Base-by-base conservation (phyloP, 257 asterid species). In the Solanum pennellii region DNA sequence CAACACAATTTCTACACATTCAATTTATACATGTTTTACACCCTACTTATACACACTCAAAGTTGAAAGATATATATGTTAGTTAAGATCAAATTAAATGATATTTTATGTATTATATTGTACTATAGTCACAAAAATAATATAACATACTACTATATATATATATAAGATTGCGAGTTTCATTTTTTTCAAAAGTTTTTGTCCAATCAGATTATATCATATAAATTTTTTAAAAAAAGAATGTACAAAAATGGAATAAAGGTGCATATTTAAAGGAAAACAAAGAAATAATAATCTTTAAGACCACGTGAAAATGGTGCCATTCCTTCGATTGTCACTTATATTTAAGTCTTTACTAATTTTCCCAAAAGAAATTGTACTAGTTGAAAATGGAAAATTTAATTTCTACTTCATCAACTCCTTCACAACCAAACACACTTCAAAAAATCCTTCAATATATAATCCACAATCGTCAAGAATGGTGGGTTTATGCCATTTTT, bases 401-500 rank as follows among this genome's bases (percentile, higher is more conserved):
- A 29, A 16, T 79, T 45, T 76, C 65, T 77, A 44, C 39, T 79
- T 25, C 84, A 44, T 44, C 92, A 39, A 37, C 88, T 9, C 60
- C 87, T 68, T 42, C 88, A 47, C 84, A 80, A 13, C 87, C 82
- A 31, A 13, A 76, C 49, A 9, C 87, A 12, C 91, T 89, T 45
- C 88, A 87, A 37, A 86, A 86, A 44, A 86, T 56, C 25, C 85
- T 91, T 90, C 91, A 92, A 6, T 86, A 60, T 82, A 60, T 91
- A 29, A 82, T 90, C 83, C 89, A 88, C 25, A 90, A 8, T 86
- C 92, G 75, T 15, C 85, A 47, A 5, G 89, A 90, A 37, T 68
- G 85, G 82, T 92, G 94, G 94, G 87, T 82, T 73, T 92, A 91
- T 25, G 90, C 90, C 87, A 90, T 92, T 39, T 90, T 91, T 82